Percentiles rank a stretch among this genome's conserved stretches.
phyloP scores from a whole-genome alignment of 768 basidiomycete species.

The Suillus ampliporus region DNA sequence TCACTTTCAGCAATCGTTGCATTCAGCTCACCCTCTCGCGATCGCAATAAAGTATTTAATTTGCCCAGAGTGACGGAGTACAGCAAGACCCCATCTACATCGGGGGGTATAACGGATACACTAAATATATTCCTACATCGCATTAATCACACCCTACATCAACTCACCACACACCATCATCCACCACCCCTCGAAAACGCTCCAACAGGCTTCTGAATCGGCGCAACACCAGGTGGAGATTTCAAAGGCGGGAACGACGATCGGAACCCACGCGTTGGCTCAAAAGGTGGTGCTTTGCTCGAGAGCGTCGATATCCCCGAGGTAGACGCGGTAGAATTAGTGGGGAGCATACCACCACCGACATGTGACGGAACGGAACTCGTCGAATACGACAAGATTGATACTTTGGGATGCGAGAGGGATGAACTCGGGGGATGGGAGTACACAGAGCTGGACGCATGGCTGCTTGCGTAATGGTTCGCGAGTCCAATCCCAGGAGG shows the following conservation, averaged over 20 bases:
- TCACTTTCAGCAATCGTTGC: too few species aligned
- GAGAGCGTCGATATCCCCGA: conserved; percentile 48
- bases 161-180: background rate
- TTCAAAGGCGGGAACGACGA: conserved; percentile 28
- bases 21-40: too few species aligned
- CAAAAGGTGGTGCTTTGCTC: conserved; percentile 59
- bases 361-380: background rate
- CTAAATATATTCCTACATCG: too few species aligned
- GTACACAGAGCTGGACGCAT: conserved; percentile 7
- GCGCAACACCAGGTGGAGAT: conserved; percentile 15
- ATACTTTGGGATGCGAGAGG: conserved; percentile 17
- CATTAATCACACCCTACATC: too few species aligned
- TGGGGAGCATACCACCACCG: conserved; percentile 11
- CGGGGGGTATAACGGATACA: too few species aligned
- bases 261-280: conserved; percentile 45
- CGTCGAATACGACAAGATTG: conserved; percentile 32
- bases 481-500: conserved; percentile 21
- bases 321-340: conserved; percentile 29
- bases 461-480: conserved; percentile 15
- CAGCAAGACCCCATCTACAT: too few species aligned
- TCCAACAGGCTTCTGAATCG: conserved; percentile 4
- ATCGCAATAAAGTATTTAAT: too few species aligned
- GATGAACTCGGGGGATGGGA: conserved; percentile 14
- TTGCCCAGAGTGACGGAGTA: too few species aligned
- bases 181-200: background rate